phyloP scores from a whole-genome alignment of 2,329 filamentous ascomycete species.

The Xylariaceae sp. region DNA sequence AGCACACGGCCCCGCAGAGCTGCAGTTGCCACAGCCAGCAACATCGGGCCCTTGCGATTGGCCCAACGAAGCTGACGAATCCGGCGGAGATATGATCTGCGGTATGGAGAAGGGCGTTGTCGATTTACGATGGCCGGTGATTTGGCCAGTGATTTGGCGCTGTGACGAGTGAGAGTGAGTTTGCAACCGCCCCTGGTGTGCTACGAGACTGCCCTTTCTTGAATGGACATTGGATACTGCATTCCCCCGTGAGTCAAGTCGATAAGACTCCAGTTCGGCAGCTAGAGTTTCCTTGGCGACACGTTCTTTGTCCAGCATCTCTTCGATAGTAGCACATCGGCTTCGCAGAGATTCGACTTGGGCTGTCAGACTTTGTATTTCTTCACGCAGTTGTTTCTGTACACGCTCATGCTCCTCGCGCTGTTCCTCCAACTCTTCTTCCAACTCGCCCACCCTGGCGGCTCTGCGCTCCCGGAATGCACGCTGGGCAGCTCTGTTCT shows the following conservation, averaged over 20 bases:
- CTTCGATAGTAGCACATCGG: constrained; percentile 57
- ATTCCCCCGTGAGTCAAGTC: constrained; percentile 23
- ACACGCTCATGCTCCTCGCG: constrained; percentile 52
- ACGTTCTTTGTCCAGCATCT: constrained; percentile 55
- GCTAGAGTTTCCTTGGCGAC: constrained; percentile 38
- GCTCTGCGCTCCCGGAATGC: constrained; percentile 85
- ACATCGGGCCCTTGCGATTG: constrained; percentile 31
- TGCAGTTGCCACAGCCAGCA: constrained; percentile 52
- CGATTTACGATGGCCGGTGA: constrained; percentile 28
- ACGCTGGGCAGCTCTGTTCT: constrained; percentile 87
- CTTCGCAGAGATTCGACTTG: constrained; percentile 62
- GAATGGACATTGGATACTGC: constrained; percentile 25
- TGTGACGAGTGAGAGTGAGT: constrained; percentile 23
- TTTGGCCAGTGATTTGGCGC: constrained; percentile 20
- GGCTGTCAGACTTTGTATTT: constrained; percentile 53
- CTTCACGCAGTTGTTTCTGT: constrained; percentile 53
- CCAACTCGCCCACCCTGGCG: constrained; percentile 71
- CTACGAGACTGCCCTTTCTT: constrained; percentile 27
- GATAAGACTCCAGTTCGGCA: constrained; percentile 28
- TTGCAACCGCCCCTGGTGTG: constrained; percentile 20
- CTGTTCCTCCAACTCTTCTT: constrained; percentile 59
- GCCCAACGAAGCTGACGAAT: constrained; percentile 30
- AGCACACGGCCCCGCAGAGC: constrained; percentile 47
- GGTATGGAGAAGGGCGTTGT: constrained; percentile 49
- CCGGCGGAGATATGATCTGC: constrained; percentile 52